Evolutionary conservation across 306 rosid species (phyloP), one percentile per base, ranked within the genome.

Genomic region (Trichosanthes truncata): DNA sequence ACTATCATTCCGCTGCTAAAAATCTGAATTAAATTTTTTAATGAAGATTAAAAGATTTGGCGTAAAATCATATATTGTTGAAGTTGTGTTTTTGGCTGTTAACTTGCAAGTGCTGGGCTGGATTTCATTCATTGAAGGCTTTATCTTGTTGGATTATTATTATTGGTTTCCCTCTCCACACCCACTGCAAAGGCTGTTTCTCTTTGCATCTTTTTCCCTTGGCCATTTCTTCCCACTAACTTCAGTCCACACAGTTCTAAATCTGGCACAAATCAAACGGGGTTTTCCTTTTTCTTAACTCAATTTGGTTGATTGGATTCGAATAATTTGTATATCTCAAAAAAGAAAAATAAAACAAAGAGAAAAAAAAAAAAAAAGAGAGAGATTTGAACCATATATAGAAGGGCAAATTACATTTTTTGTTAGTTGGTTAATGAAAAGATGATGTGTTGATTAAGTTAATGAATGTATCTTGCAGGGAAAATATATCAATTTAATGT

Each of bases 161-260:
- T 29, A 1, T 62, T 62, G 69, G 69, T 62, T 38, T 62, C 69
- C 69, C 15, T 62, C 43, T 31, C 48, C 48, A 66, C 26, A 66
- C 73, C 73, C 73, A 66, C 73, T 66, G 26, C 76, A 3, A 8
- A 40, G 13, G 20, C 76, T 69, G 76, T 69, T 69, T 69, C 76
- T 69, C 35, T 10, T 69, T 69, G 76, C 33, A n/a, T 41, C 9
- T 41, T 9, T 43, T 69, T 69, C 10, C 76, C 21, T 69, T 69
- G 76, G 52, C 76, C 33, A 69, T 41, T 69, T 69, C 76, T 40
- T 36, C 31, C 51, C 51, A 67, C 49, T 40, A 35, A 66, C 73
- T 66, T 66, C 15, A 66, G n/a, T 7, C 26, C 49, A 67, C 49
- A 67, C 25, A 3, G 14, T 68, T 65, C 25, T 35, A 35, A 33